Evolutionary conservation across 768 basidiomycete genomes (phyloP).

Genomic region (Russula lepida): DNA sequence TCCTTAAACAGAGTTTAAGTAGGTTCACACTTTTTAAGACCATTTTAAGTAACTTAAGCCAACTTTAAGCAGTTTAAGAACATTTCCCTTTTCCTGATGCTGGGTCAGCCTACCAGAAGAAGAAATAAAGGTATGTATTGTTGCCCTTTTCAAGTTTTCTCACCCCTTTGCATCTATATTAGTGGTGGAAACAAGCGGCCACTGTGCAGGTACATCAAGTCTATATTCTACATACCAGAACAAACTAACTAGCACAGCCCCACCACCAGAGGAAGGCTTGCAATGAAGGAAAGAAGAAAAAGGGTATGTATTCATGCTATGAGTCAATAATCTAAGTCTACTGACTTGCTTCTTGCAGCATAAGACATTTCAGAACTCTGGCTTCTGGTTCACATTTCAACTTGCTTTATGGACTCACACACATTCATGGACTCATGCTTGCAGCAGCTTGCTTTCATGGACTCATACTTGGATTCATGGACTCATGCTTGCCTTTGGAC

Average conservation of each 20-base stretch:
- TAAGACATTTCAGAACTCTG: background rate
- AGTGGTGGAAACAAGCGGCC: background rate
- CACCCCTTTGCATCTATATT: background rate
- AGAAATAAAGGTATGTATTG: background rate
- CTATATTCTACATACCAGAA: background rate
- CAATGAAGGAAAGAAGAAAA: background rate
- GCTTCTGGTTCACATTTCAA: no score
- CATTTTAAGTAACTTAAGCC: no score
- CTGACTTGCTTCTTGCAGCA: no score
- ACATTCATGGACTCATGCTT: no score
- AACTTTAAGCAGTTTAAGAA: no score
- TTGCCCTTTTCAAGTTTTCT: background rate
- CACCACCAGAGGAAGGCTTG: background rate
- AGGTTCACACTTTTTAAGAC: no score
- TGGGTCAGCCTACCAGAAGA: background rate
- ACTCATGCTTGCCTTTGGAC: no score
- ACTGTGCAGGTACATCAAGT: background rate
- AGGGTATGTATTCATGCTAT: background rate
- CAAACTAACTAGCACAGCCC: background rate
- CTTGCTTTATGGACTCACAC: no score
- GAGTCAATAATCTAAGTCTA: background rate
- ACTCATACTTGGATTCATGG: no score
- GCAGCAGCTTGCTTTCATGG: no score
- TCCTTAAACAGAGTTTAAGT: no score
- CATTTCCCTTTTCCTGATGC: no score